phyloP scores from a whole-genome alignment of 176 grass and related monocot genomes.

The Triticum urartu region DNA sequence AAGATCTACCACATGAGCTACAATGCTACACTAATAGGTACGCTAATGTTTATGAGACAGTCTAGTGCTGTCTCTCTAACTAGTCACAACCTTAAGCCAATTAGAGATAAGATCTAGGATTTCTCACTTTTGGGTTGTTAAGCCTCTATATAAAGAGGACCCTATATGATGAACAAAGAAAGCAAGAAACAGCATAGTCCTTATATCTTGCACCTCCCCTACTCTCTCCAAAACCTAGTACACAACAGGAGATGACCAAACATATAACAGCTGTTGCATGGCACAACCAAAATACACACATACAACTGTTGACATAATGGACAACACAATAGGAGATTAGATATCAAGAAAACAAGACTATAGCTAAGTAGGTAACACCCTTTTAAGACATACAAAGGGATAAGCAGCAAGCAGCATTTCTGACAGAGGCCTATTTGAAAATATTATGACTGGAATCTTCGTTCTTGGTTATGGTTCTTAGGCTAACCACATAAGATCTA shows the following conservation, averaged over 20 bases:
- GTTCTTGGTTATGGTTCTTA: background rate
- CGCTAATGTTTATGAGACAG: background rate
- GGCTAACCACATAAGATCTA: background rate
- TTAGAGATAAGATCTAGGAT: background rate
- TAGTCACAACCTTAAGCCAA: background rate
- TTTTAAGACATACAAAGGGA: background rate
- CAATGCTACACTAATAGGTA: background rate
- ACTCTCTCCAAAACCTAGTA: background rate
- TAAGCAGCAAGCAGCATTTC: slow-evolving; percentile 15
- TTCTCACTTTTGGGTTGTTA: background rate
- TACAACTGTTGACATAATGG: background rate
- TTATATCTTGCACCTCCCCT: background rate
- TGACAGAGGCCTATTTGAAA: background rate
- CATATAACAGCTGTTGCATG: background rate
- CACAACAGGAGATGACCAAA: background rate
- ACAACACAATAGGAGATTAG: slow-evolving; percentile 8
- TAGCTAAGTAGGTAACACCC: background rate
- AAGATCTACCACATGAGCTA: too few species aligned
- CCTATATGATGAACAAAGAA: background rate
- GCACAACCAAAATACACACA: background rate
- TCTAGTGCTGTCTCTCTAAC: background rate
- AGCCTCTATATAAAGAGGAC: background rate
- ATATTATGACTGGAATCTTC: background rate
- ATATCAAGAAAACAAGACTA: slow-evolving; percentile 12
- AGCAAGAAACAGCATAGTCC: background rate